These are phyloP conservation scores for Debaryomycetaceae sp. DNA, from an alignment of 1,139 yeast genomes.

Conservation along the genomic window DNA sequence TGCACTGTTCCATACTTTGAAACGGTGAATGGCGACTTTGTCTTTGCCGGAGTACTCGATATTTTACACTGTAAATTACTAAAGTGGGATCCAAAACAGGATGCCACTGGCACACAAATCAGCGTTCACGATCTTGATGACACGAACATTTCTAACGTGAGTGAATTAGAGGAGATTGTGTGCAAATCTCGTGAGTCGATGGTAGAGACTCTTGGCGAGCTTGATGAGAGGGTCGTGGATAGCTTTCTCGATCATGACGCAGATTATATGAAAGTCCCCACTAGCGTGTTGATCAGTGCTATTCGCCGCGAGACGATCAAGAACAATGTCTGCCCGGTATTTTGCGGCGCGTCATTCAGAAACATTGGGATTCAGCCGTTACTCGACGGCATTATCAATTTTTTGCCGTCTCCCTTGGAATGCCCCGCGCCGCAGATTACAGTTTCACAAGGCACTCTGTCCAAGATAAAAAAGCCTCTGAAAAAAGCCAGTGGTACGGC, in stretches of 20 bases:
- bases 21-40: slow-evolving; percentile 26
- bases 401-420: slow-evolving; percentile 76
- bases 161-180: slow-evolving; percentile 37
- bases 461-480: slow-evolving; percentile 6
- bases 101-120: slow-evolving; percentile 46
- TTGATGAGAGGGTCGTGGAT: slow-evolving; percentile 69
- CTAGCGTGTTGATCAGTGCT: slow-evolving; percentile 40
- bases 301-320: slow-evolving; percentile 53
- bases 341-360: slow-evolving; percentile 87
- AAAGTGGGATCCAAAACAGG: slow-evolving; percentile 42
- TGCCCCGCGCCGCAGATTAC: slow-evolving; percentile 45
- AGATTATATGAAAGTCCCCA: slow-evolving; percentile 56
- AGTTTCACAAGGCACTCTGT: slow-evolving; percentile 9
- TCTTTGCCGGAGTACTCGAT: slow-evolving; percentile 76
- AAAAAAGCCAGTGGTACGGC: slow-evolving; percentile 9
- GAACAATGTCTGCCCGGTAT: slow-evolving; percentile 58
- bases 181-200: slow-evolving; percentile 57
- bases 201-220: slow-evolving; percentile 74
- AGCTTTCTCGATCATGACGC: slow-evolving; percentile 62
- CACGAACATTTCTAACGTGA: slow-evolving; percentile 16
- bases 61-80: slow-evolving; percentile 57
- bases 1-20: slow-evolving; percentile 72
- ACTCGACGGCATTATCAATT: slow-evolving; percentile 69
- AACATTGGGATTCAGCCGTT: slow-evolving; percentile 94
- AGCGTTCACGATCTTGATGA: slow-evolving; percentile 25